Conservation (phyloP, 140 eudicot species). For the Flaveria floridana region DNA sequence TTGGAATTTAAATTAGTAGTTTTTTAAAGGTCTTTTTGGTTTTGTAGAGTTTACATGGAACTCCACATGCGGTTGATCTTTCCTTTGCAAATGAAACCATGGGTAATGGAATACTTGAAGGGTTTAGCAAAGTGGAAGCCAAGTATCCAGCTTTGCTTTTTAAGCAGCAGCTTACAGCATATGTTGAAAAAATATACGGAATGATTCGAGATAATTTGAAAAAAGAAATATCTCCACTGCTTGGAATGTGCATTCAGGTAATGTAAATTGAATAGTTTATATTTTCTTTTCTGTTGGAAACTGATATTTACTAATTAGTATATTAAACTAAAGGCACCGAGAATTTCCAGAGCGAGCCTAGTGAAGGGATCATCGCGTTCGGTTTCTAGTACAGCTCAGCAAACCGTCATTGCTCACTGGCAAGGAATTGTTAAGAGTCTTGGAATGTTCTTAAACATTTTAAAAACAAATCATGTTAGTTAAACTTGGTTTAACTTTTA, state of each 20-base stretch:
- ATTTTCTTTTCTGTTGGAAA: neutral
- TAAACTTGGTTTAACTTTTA: slow-evolving; percentile 19
- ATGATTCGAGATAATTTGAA: slow-evolving; percentile 88
- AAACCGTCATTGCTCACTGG: slow-evolving; percentile 92
- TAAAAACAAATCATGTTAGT: slow-evolving; percentile 84
- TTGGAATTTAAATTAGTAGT: neutral
- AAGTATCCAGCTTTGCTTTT: slow-evolving; percentile 97
- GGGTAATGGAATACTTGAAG: slow-evolving; percentile 55
- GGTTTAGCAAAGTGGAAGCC: slow-evolving; percentile 89
- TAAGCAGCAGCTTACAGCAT: slow-evolving; percentile 97
- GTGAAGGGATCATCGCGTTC: slow-evolving; percentile 94
- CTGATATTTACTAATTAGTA: slow-evolving; percentile 20
- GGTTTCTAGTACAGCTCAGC: slow-evolving; percentile 79
- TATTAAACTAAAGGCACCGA: slow-evolving; percentile 65
- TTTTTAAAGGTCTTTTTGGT: slow-evolving; percentile 1
- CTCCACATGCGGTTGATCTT: slow-evolving; percentile 69
- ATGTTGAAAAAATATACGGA: slow-evolving; percentile 93
- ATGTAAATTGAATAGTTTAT: neutral
- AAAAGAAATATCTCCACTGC: slow-evolving; percentile 91
- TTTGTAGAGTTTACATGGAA: slow-evolving; percentile 77
- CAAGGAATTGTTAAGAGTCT: slow-evolving; percentile 94
- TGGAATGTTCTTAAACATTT: slow-evolving; percentile 61
- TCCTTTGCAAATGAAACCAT: slow-evolving; percentile 53
- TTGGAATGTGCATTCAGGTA: slow-evolving; percentile 97
- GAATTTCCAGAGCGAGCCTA: slow-evolving; percentile 96